Conservation (phyloP, 805 yeast species). For the Candida pseudoglaebosa region DNA sequence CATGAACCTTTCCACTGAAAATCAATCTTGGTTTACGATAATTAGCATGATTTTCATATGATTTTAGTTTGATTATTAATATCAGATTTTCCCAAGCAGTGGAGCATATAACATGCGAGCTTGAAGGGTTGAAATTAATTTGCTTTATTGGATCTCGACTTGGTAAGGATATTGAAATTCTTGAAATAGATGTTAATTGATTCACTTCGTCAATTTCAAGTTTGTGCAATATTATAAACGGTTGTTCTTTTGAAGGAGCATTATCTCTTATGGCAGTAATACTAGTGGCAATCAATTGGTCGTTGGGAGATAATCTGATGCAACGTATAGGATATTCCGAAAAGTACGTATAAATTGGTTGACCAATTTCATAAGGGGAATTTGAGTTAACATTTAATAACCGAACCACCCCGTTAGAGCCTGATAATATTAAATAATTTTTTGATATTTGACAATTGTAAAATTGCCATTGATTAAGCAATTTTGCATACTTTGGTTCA, state of each 20-base stretch:
- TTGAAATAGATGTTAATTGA: slow-evolving; percentile 38
- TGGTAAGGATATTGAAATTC: slow-evolving; percentile 75
- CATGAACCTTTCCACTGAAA: slow-evolving; percentile 23
- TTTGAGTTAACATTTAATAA: slow-evolving; percentile 49
- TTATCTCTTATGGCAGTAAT: slow-evolving; percentile 71
- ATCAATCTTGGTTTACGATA: slow-evolving; percentile 36
- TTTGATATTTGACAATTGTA: slow-evolving; percentile 57
- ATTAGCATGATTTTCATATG: slow-evolving; percentile 44
- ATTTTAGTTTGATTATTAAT: slow-evolving; percentile 64
- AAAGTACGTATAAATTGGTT: slow-evolving; percentile 61
- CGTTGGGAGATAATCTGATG: slow-evolving; percentile 64
- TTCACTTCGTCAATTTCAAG: slow-evolving; percentile 11
- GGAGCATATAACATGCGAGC: slow-evolving; percentile 68
- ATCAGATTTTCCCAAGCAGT: slow-evolving; percentile 77
- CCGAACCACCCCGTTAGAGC: slow-evolving; percentile 66
- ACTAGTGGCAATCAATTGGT: slow-evolving; percentile 69
- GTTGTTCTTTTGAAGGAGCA: slow-evolving; percentile 65
- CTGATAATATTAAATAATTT: slow-evolving; percentile 60
- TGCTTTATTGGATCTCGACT: slow-evolving; percentile 81
- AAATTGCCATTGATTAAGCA: slow-evolving; percentile 54
- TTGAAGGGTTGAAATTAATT: slow-evolving; percentile 68
- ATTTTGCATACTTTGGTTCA: slow-evolving; percentile 22
- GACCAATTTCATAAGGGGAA: slow-evolving; percentile 43
- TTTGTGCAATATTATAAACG: slow-evolving; percentile 62
- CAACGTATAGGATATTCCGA: slow-evolving; percentile 78